Percentiles rank a stretch among this genome's conserved stretches.
phyloP scores from a whole-genome alignment of 2,329 filamentous ascomycete species.

The Fusarium vanettenii region DNA sequence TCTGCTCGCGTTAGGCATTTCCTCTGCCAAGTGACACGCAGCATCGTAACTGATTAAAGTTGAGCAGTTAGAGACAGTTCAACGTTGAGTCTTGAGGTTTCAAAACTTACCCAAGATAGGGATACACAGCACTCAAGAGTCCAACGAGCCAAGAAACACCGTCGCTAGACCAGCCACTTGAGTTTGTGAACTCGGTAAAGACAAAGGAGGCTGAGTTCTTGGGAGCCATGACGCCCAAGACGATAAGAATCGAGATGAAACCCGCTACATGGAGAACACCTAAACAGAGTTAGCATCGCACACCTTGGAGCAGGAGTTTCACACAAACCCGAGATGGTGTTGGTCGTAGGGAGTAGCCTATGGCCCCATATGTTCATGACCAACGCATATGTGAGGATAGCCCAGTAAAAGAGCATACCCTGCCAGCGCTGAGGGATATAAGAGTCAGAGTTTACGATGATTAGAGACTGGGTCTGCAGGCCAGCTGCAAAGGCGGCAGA shows the following conservation, averaged over 20 bases:
- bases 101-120: slow-evolving; percentile 47
- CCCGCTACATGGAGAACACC: slow-evolving; percentile 44
- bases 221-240: slow-evolving; percentile 45
- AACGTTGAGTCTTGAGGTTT: background rate
- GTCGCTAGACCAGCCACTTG: slow-evolving; percentile 46
- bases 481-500: slow-evolving; percentile 60
- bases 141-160: slow-evolving; percentile 50
- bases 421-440: slow-evolving; percentile 58
- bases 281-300: background rate
- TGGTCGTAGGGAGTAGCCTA: slow-evolving; percentile 51
- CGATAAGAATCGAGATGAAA: slow-evolving; percentile 44
- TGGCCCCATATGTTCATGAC: slow-evolving; percentile 57
- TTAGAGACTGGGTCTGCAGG: slow-evolving; percentile 56
- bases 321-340: slow-evolving; percentile 37
- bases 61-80: background rate
- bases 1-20: slow-evolving; percentile 48
- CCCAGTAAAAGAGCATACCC: slow-evolving; percentile 61
- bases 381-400: slow-evolving; percentile 51
- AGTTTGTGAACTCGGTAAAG: slow-evolving; percentile 48
- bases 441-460: slow-evolving; percentile 54
- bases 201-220: slow-evolving; percentile 47
- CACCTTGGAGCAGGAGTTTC: background rate
- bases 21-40: slow-evolving; percentile 49
- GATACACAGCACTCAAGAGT: slow-evolving; percentile 47
- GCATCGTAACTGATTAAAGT: slow-evolving; percentile 46